Evolutionary conservation across 768 basidiomycete genomes (phyloP), one percentile per base, ranked within the genome.

Genomic region (Leccinum longicurvipes): DNA sequence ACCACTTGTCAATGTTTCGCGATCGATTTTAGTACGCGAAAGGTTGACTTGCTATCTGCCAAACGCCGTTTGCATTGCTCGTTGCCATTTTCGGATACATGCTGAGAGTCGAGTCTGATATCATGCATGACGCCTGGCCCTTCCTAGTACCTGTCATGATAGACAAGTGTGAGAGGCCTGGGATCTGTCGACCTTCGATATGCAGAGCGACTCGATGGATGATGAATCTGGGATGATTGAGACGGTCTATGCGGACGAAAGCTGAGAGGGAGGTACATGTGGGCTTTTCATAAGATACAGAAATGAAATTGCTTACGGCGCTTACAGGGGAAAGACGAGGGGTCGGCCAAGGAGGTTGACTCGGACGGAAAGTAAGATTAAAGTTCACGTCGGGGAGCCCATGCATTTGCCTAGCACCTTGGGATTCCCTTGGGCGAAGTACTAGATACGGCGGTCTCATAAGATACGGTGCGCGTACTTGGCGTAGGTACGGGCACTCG

Each of bases 251-350:
- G 17, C 5, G 32, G 14, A 15, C 32, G 14, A 6, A 7, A 10
- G 36, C 6, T 9, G n/a, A 39, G 36, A 19, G n/a, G n/a, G 39
- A 41, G 39, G n/a, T 17, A 10, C 10, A 19, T 46, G n/a, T n/a
- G n/a, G n/a, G n/a, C n/a, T n/a, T n/a, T n/a, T n/a, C 49, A 10
- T 29, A 53, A 46, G 49, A 58, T 7, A 44, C 57, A 34, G 36
- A 28, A 44, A 60, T 60, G 57, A 17, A 10, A 4, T 31, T 47
- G 11, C 51, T 54, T 47, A 28, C 58, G 24, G 36, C 57, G 8
- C 58, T 60, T 11, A 36, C 49, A n/a, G 24, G 57, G 25, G 32
- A 1, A 9, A 9, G 32, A 41, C 25, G n/a, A 51, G 49, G 46
- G 34, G 29, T 32, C 45, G 28, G 27, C 9, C 34, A 3, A 21